Evolutionary conservation across 192 early-diverging fungal genomes (phyloP).

Genomic region (Pilobolus umbonatus): DNA sequence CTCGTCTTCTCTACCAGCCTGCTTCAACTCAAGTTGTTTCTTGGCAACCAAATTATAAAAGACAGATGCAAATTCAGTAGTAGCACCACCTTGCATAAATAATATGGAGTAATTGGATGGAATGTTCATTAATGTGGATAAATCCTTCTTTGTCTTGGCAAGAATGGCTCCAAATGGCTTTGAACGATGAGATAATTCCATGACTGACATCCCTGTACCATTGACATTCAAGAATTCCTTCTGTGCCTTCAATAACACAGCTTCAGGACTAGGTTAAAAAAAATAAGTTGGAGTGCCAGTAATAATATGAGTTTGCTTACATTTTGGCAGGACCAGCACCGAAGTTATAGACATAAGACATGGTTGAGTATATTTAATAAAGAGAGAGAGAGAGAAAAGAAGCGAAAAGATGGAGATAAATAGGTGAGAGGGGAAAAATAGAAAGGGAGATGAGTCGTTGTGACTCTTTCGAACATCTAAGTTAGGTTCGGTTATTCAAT

Average conservation of each 20-base stretch:
- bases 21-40: constrained; percentile 30
- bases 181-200: constrained; percentile 96
- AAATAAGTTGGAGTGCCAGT: not conserved
- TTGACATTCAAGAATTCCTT: constrained; percentile 78
- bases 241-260: constrained; percentile 83
- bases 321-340: constrained; percentile 91
- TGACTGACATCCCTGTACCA: constrained; percentile 80
- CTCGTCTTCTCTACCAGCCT: constrained; percentile 19
- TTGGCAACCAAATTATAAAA: constrained; percentile 86
- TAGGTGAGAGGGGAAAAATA: too few relatives aligned
- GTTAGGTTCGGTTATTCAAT: too few relatives aligned
- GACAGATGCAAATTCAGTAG: constrained; percentile 85
- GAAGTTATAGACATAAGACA: constrained; percentile 63
- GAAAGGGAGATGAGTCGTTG: too few relatives aligned
- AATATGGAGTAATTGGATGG: constrained; percentile 87
- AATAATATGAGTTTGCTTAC: constrained; percentile 13
- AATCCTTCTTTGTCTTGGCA: constrained; percentile 64
- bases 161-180: constrained; percentile 75
- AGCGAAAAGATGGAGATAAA: not conserved
- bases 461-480: too few relatives aligned
- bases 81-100: constrained; percentile 95
- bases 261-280: constrained; percentile 40
- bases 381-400: not conserved
- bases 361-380: not conserved
- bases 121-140: constrained; percentile 69